Percentiles rank a stretch among this genome's conserved stretches.
These are phyloP conservation scores for Pestalotiopsis sp. DNA, from an alignment of 2,329 filamentous ascomycete species.

Conservation along the genomic window DNA sequence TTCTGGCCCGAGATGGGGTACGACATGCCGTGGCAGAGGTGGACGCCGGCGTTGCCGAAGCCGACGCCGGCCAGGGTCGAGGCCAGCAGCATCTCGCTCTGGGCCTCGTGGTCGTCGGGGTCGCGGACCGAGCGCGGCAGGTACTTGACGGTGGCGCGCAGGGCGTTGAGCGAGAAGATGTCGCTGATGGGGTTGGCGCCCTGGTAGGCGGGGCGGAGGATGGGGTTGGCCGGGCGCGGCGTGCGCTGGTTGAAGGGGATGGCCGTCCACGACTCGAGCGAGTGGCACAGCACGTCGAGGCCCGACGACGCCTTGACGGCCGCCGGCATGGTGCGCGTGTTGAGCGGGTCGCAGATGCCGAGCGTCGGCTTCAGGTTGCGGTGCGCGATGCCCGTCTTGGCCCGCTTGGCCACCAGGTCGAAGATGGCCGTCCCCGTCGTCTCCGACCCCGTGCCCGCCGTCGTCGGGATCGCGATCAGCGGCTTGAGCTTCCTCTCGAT, in stretches of 20 bases:
- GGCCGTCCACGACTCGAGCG: slow-evolving; percentile 95
- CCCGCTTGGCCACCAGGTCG: slow-evolving; percentile 84
- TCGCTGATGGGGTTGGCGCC: slow-evolving; percentile 97
- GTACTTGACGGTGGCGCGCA: slow-evolving; percentile 86
- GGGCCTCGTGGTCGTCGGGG: slow-evolving; percentile 89
- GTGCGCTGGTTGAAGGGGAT: slow-evolving; percentile 89
- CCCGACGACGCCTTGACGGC: slow-evolving; percentile 92
- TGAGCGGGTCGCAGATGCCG: slow-evolving; percentile 83
- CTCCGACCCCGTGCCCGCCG: slow-evolving; percentile 86
- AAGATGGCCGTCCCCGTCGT: slow-evolving; percentile 99
- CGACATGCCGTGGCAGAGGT: slow-evolving; percentile 82
- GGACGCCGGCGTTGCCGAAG: slow-evolving; percentile 96
- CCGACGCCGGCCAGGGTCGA: slow-evolving; percentile 93
- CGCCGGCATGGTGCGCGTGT: slow-evolving; percentile 94
- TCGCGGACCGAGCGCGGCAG: slow-evolving; percentile 85
- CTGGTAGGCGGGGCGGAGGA: slow-evolving; percentile 91
- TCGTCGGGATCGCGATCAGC: slow-evolving; percentile 82
- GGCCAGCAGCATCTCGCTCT: slow-evolving; percentile 93
- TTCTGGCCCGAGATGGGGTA: slow-evolving; percentile 98
- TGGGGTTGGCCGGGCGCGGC: slow-evolving; percentile 85
- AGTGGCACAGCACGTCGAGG: slow-evolving; percentile 93
- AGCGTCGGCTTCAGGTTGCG: slow-evolving; percentile 93
- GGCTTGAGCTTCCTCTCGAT: slow-evolving; percentile 73
- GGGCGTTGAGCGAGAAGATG: slow-evolving; percentile 89
- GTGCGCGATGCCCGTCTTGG: slow-evolving; percentile 96